Conservation (phyloP, 495 filamentous ascomycete genomes). For the Hyaloscypha variabilis region DNA sequence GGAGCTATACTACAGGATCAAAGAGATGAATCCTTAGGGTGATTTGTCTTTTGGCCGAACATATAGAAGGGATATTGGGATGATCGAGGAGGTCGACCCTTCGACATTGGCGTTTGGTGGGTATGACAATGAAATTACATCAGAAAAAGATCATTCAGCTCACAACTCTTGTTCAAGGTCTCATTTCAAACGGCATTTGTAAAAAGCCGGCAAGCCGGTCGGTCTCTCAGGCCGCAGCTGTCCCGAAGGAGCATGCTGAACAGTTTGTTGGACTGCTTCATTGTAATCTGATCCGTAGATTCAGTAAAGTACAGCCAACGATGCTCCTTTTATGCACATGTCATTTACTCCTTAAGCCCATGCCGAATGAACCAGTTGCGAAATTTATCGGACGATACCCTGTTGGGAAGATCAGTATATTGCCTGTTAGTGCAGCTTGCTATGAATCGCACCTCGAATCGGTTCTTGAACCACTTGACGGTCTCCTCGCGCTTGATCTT, state of each 20-base stretch:
- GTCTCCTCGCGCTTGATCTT: conserved; percentile 92
- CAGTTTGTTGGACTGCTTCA: conserved; percentile 44
- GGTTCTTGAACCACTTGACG: conserved; percentile 99
- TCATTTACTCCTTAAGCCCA: conserved; percentile 38
- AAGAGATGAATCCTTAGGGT: background rate
- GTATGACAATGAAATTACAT: background rate
- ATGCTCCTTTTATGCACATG: conserved; percentile 34
- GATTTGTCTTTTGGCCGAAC: background rate
- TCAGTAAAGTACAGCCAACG: conserved; percentile 35
- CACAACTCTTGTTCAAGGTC: background rate
- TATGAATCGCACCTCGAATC: conserved; percentile 98
- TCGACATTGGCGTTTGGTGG: background rate
- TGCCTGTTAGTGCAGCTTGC: conserved; percentile 33
- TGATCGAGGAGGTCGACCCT: background rate
- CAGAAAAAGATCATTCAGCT: background rate
- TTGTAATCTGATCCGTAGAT: conserved; percentile 41
- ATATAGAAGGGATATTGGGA: conserved; percentile 41
- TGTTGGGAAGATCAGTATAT: conserved; percentile 2
- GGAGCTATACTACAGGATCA: background rate
- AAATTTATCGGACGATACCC: conserved; percentile 37
- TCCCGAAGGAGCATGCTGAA: conserved; percentile 47
- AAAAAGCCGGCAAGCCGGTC: conserved; percentile 64
- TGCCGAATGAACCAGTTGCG: conserved; percentile 30
- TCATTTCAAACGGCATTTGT: conserved; percentile 12
- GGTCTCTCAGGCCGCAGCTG: conserved; percentile 64